Evolutionary conservation across 1,284 basidiomycete species (phyloP), one percentile per base, ranked within the genome.

Genomic region (Ceratobasidium sp.): DNA sequence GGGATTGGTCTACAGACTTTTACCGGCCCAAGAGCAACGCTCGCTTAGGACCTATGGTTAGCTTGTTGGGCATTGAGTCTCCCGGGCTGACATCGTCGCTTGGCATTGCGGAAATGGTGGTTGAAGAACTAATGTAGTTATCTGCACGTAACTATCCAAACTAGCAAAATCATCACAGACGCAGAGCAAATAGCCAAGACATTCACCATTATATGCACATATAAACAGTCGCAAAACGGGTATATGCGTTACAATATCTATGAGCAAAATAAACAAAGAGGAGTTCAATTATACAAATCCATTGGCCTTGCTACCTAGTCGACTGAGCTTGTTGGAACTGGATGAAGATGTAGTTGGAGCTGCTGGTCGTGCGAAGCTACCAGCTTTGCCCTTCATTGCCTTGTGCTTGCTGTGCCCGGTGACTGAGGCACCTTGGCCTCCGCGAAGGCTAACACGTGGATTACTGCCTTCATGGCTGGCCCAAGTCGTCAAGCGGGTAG

Each of bases 61-160:
- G 68, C 53, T 35, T 71, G 15, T 80, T 94, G 81, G 92, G 92
- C 0, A 91, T 94, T 77, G 92, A 94, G 81, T 93, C 92, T 79
- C 93, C 92, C 0, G 92, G 93, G 0, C 83, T 94, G 80, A 94
- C 92, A 3, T 87, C 92, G 13, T 89, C 89, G 81, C 87, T 94
- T 78, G 92, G 90, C 1, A 91, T 94, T 73, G 92, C 91, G 28
- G 92, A 94, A 82, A 84, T 87, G 82, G 88, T 93, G 3, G 90
- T 91, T 15, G 88, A 91, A 68, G 87, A 89, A 79, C 82, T 92
- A 79, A 81, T 91, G 67, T 68, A 80, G 79, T 60, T 3, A 71
- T 71, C 58, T 31, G 68, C 37, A 60, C 47, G 23, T 71, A 71
- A 13, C 26, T 28, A 69, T 37, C 39, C 10, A 60, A 68, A 37